phyloP scores from a whole-genome alignment of 192 early-diverging fungal genomes.

The Coemansia erecta region DNA sequence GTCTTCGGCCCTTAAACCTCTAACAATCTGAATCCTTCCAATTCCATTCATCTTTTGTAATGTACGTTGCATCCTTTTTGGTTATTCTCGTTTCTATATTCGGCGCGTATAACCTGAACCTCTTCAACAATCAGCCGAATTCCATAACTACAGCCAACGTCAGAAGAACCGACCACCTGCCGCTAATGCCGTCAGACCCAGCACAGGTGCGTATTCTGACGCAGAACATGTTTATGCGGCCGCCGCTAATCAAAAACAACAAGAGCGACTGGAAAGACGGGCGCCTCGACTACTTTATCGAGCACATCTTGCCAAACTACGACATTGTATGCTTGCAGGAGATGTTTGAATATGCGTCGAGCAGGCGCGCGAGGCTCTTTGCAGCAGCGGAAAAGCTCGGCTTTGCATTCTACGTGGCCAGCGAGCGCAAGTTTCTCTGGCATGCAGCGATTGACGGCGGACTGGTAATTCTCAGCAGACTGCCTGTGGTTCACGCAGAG shows the following conservation, averaged over 20 bases:
- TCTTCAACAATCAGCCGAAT: conserved; percentile 25
- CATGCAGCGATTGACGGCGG: conserved; percentile 73
- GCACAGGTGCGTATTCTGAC: conserved; percentile 55
- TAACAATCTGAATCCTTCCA: no score
- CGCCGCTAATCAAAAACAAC: conserved; percentile 70
- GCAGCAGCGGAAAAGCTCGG: conserved; percentile 62
- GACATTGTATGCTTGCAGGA: conserved; percentile 82
- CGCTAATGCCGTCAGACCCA: conserved; percentile 1
- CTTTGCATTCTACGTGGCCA: conserved; percentile 65
- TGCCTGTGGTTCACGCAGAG: conserved; percentile 62
- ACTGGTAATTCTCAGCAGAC: conserved; percentile 69
- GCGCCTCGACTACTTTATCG: conserved; percentile 69
- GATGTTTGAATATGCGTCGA: conserved; percentile 72
- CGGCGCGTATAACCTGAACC: conserved; percentile 36
- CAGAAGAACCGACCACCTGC: background rate
- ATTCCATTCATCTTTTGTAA: conserved; percentile 6
- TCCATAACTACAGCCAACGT: conserved; percentile 14
- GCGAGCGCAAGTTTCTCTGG: conserved; percentile 59
- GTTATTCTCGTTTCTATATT: conserved; percentile 31
- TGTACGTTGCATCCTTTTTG: conserved; percentile 25
- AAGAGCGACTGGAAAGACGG: conserved; percentile 76
- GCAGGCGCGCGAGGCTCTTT: conserved; percentile 60
- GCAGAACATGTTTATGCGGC: conserved; percentile 72
- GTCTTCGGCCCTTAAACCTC: no score
- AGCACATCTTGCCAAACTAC: conserved; percentile 65